Evolutionary conservation across 257 asterid species (phyloP).

Genomic region (Capsicum chinense): DNA sequence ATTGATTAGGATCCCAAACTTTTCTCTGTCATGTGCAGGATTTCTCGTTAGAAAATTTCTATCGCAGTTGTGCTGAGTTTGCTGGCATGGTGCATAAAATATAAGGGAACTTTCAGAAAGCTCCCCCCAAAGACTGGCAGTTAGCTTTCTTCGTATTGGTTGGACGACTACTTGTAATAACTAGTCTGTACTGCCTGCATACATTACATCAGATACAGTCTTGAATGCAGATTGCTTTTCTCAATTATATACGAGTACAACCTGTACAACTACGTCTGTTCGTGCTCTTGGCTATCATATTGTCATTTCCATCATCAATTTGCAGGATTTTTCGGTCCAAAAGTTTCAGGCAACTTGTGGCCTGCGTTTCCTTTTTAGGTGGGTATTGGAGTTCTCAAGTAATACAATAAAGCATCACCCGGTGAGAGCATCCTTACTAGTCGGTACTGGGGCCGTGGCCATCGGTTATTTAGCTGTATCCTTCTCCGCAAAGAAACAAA

Average conservation of each 20-base stretch:
- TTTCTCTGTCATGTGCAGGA: conserved; percentile 69
- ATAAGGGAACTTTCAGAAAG: conserved; percentile 51
- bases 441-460: conserved; percentile 58
- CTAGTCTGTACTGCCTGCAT: conserved; percentile 8
- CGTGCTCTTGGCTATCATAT: not conserved
- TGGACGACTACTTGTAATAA: conserved; percentile 38
- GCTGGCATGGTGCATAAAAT: conserved; percentile 50
- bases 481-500: conserved; percentile 41
- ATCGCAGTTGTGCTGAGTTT: conserved; percentile 64
- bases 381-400: conserved; percentile 58
- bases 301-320: not conserved
- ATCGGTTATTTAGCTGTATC: conserved; percentile 56
- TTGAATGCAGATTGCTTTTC: not conserved
- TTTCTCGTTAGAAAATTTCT: conserved; percentile 74
- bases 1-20: conserved; percentile 39
- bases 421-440: conserved; percentile 41
- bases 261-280: not conserved
- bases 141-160: conserved; percentile 48
- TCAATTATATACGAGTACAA: not conserved
- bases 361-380: conserved; percentile 55
- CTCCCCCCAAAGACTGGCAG: conserved; percentile 40
- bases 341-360: conserved; percentile 62
- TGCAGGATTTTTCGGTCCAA: conserved; percentile 73
- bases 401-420: conserved; percentile 36
- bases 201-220: not conserved